These are phyloP conservation scores for Purshia tridentata DNA, from an alignment of 306 rosid species.

Conservation along the genomic window DNA sequence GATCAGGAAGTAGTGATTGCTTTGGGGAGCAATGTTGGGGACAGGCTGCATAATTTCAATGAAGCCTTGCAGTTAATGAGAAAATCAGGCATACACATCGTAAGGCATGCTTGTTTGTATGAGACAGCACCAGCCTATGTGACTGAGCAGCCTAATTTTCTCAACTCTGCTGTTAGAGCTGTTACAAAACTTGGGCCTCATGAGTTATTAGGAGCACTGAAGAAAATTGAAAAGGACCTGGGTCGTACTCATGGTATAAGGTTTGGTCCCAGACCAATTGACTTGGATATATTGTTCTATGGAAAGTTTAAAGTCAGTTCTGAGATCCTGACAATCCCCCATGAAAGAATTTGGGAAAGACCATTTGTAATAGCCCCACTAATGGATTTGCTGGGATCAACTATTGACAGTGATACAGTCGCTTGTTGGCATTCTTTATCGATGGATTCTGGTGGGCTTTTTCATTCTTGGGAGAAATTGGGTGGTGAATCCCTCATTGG, in stretches of 20 bases:
- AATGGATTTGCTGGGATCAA: conserved; percentile 73
- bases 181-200: conserved; percentile 81
- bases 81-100: conserved; percentile 59
- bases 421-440: conserved; percentile 83
- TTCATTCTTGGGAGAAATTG: conserved; percentile 60
- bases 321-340: conserved; percentile 67
- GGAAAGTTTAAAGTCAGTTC: conserved; percentile 68
- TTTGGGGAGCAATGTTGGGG: conserved; percentile 86
- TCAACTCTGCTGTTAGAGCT: conserved; percentile 91
- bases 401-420: conserved; percentile 59
- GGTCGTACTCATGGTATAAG: conserved; percentile 74
- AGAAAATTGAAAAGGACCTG: conserved; percentile 69
- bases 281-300: conserved; percentile 83
- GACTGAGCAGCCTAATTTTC: conserved; percentile 76
- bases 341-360: conserved; percentile 93
- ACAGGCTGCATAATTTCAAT: conserved; percentile 70
- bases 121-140: conserved; percentile 93
- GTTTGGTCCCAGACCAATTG: conserved; percentile 94
- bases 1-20: conserved; percentile 93
- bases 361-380: conserved; percentile 93
- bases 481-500: conserved; percentile 84
- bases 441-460: conserved; percentile 53
- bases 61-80: conserved; percentile 77
- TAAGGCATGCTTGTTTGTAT: conserved; percentile 80
- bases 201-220: conserved; percentile 66